Base-by-base conservation (phyloP, 208 protist genomes). In the Novymonas esmeraldas region DNA sequence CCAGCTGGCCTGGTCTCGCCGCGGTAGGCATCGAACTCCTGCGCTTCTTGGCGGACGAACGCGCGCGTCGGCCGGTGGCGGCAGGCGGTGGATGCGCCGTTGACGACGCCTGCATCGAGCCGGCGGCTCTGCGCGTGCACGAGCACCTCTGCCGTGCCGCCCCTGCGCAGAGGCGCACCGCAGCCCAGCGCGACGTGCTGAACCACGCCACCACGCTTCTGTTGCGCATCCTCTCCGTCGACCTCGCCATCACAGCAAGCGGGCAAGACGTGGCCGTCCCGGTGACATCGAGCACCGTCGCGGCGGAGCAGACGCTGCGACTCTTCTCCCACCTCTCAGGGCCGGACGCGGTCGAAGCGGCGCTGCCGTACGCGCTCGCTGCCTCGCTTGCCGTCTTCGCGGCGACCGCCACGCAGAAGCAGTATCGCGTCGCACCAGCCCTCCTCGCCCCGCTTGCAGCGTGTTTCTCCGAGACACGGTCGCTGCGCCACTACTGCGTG, bases 11-110 rank as follows among this genome's bases (percentile, higher is more conserved):
- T 16, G 74, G 78, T 1, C 45, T 73, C 14, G 66, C 75, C 4
- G 71, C 71, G 36, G 85, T 85, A 61, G 76, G 64, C 7, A 55
- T 72, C 14, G 78, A 88, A 41, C 56, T 82, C 13, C 75, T 88
- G 39, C 57, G 34, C 26, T 76, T 51, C 22, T 57, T 87, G 2
- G 56, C 58, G 5, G 14, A 52, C 22, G 31, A 76, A 51, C 75
- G 66, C 48, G 26, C 26, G 14, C 60, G 26, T 5, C 20, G 63
- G 22, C 3, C 62, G 7, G 29, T 41, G 16, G 42, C 34, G 5
- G 33, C 48, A 22, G 33, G 29, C 29, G 22, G 33, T 26, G 9
- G 33, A 6, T 14, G 14, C 9, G 28, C 56, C 5, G n/a, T 39
- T 6, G 54, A 64, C 10, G 54, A 44, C 13, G 41, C 34, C 6